Conservation (phyloP, 1,284 basidiomycete genomes). For the Farysia itapuensis region DNA sequence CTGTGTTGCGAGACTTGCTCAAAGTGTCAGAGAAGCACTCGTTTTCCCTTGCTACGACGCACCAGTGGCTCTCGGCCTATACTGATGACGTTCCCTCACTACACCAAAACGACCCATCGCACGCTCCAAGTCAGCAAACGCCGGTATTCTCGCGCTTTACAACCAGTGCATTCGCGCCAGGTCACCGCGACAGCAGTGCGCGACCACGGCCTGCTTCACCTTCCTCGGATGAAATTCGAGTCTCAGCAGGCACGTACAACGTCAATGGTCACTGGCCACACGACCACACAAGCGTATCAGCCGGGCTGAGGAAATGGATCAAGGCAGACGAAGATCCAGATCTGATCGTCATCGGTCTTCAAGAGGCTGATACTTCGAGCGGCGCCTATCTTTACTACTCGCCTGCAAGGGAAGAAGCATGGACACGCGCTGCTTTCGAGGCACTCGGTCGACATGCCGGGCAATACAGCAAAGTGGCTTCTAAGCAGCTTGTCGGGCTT, state of each 20-base stretch:
- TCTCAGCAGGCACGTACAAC: constrained; percentile 33
- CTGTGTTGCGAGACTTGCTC: constrained; percentile 27
- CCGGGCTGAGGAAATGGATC: constrained; percentile 33
- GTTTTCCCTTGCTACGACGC: constrained; percentile 9
- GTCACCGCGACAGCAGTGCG: background rate
- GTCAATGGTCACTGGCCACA: constrained; percentile 17
- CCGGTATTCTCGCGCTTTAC: constrained; percentile 37
- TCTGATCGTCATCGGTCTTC: constrained; percentile 35
- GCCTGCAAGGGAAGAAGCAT: constrained; percentile 27
- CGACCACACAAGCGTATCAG: constrained; percentile 6
- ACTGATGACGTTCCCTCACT: constrained; percentile 8
- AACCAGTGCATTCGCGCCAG: constrained; percentile 13
- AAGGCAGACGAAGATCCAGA: constrained; percentile 34
- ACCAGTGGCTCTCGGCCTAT: constrained; percentile 22
- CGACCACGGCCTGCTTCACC: constrained; percentile 15
- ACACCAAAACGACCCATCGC: background rate
- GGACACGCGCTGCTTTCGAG: constrained; percentile 8
- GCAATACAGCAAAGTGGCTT: constrained; percentile 21
- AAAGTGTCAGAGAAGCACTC: constrained; percentile 12
- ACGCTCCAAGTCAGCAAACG: constrained; percentile 1
- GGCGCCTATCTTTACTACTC: constrained; percentile 45
- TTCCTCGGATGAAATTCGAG: constrained; percentile 25
- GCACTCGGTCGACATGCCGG: constrained; percentile 14
- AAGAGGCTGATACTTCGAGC: constrained; percentile 35
- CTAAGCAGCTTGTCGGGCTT: constrained; percentile 40